Percentiles rank a stretch among this genome's conserved stretches.
These are phyloP conservation scores for Penicillium oxalicum DNA, from an alignment of 2,329 filamentous ascomycete species.

Conservation along the genomic window DNA sequence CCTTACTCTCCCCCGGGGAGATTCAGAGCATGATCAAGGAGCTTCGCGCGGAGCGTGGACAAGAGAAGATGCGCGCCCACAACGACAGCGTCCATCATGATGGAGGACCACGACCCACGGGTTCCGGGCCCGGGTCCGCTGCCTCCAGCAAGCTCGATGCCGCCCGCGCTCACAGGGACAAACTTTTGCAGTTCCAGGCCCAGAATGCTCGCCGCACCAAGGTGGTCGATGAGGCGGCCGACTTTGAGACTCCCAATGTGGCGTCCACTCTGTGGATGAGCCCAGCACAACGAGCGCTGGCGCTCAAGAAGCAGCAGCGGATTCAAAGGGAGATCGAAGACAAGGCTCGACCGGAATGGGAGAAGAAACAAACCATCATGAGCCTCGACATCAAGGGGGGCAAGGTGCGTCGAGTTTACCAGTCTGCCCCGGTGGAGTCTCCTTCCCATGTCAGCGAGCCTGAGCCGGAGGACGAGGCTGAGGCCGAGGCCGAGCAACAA, in stretches of 20 bases:
- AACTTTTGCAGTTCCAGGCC: slow-evolving; percentile 72
- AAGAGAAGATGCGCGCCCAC: slow-evolving; percentile 78
- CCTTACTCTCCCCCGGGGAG: slow-evolving; percentile 65
- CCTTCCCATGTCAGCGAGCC: slow-evolving; percentile 15
- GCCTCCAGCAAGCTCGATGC: slow-evolving; percentile 54
- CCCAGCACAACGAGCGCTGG: slow-evolving; percentile 72
- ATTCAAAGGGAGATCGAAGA: slow-evolving; percentile 79
- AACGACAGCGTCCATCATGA: slow-evolving; percentile 48
- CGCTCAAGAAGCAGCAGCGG: slow-evolving; percentile 80
- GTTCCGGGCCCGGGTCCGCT: slow-evolving; percentile 11
- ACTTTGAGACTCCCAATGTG: slow-evolving; percentile 58
- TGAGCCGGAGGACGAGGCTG: slow-evolving; percentile 9
- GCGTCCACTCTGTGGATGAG: slow-evolving; percentile 75
- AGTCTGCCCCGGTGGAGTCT: slow-evolving; percentile 29
- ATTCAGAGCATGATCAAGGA: slow-evolving; percentile 80
- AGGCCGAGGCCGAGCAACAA: slow-evolving; percentile 11
- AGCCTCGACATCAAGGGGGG: slow-evolving; percentile 76
- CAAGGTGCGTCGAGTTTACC: slow-evolving; percentile 59
- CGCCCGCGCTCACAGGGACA: slow-evolving; percentile 74
- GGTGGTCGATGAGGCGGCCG: slow-evolving; percentile 77
- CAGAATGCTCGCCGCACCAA: slow-evolving; percentile 79
- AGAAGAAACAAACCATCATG: slow-evolving; percentile 77
- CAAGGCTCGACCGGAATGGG: slow-evolving; percentile 77
- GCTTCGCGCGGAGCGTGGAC: slow-evolving; percentile 76
- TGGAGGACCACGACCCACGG: slow-evolving; percentile 25